Base-by-base conservation (phyloP, 2,329 filamentous ascomycete genomes). In the Verticillium isaacii region DNA sequence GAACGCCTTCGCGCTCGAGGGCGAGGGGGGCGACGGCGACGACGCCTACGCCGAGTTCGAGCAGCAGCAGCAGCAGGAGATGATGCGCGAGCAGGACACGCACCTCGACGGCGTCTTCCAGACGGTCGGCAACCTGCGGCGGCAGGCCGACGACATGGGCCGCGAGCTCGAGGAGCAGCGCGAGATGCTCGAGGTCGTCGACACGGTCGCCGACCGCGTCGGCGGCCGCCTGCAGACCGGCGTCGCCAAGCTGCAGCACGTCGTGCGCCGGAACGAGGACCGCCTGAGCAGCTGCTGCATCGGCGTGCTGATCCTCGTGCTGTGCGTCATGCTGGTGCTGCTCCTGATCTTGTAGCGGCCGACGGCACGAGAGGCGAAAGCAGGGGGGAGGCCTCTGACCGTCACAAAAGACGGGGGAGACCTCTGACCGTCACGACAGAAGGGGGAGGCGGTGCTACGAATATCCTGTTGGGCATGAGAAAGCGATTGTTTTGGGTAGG, bases 131-230 rank as follows among this genome's bases (percentile, higher is more conserved):
- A 97, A 93, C 72, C 77, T 99, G 72, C 83, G 94, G 61, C 84
- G 90, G 72, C 95, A 98, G 81, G 96, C 95, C 1, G 89, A 96
- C 75, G 91, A 93, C 68, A 99, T 99, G 94, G 94, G 95, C 1
- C 83, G 94, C 62, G 95, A 99, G 79, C 81, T 99, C 56, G 96
- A 97, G 77, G 95, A 99, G 78, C 95, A 99, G 81, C 85, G 84
- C 25, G 91, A 93, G 74, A 89, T 98, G 85, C 82, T 99, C 62
- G 89, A 95, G 65, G 88, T 91, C 59, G 90, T 96, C 50, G 94
- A 98, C 75, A 85, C 82, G 34, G 81, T 96, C 61, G 92, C 92
- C 4, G 93, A 98, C 74, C 84, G 94, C 37, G 93, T 99, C 1
- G 91, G 92, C 15, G 91, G 92, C 1, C 89, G 95, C 72, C 77